Conservation (phyloP, 176 grass and related monocot genomes). For the Rhynchospora pubera region DNA sequence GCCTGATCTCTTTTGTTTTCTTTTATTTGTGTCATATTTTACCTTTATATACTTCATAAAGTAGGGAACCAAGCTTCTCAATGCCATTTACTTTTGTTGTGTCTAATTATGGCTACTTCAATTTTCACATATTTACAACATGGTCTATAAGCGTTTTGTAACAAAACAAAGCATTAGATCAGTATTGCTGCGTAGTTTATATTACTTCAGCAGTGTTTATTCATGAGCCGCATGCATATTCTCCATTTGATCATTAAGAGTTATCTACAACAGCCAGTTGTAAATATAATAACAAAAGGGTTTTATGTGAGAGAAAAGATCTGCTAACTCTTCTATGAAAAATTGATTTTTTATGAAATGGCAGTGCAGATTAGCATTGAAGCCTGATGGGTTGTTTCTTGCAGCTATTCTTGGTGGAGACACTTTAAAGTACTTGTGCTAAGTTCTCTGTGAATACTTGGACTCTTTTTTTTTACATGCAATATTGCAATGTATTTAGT, state of each 20-base stretch:
- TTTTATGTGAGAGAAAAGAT: background rate
- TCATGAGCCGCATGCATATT: too few species aligned
- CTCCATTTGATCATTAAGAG: background rate
- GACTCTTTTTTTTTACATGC: too few species aligned
- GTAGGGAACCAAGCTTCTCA: background rate
- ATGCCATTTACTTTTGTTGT: background rate
- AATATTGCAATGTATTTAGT: constrained; percentile 16
- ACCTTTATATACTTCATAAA: background rate
- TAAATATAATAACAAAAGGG: background rate
- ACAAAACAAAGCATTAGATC: background rate
- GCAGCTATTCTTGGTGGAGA: constrained; percentile 92
- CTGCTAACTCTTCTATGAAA: background rate
- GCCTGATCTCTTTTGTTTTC: background rate
- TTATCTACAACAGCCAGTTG: background rate
- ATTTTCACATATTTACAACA: background rate
- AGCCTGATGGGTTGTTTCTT: constrained; percentile 91
- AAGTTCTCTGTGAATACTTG: constrained; percentile 9
- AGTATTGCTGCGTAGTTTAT: background rate
- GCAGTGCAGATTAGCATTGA: constrained; percentile 77
- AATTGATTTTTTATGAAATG: constrained; percentile 24
- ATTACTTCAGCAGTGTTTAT: background rate
- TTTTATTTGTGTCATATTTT: background rate
- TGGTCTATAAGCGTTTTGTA: background rate
- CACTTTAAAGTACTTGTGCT: constrained; percentile 55
- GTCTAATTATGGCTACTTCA: background rate